phyloP scores from a whole-genome alignment of 2,329 filamentous ascomycete species.

The Akanthomyces dipterigenus region DNA sequence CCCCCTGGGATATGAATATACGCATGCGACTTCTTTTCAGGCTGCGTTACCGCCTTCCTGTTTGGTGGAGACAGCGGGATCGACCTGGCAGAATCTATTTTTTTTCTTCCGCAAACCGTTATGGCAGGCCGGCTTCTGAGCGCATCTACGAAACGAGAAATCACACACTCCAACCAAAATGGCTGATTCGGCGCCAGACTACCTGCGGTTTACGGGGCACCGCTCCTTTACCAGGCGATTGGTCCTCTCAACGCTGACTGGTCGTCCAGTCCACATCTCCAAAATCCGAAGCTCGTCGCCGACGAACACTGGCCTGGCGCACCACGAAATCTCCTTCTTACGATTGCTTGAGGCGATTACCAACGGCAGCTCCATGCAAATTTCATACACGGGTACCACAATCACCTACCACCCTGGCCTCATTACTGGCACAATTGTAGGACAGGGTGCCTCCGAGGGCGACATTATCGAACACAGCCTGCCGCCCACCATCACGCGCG shows the following conservation, averaged over 20 bases:
- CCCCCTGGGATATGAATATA: background rate
- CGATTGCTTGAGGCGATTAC: slow-evolving; percentile 91
- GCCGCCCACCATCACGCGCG: slow-evolving; percentile 68
- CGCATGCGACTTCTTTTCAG: background rate
- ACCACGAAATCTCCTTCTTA: slow-evolving; percentile 91
- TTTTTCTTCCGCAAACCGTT: slow-evolving; percentile 16
- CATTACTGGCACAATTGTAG: slow-evolving; percentile 77
- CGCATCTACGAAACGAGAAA: slow-evolving; percentile 1
- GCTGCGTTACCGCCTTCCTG: slow-evolving; percentile 25
- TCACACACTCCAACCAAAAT: slow-evolving; percentile 23
- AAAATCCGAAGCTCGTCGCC: slow-evolving; percentile 85
- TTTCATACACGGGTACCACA: slow-evolving; percentile 92
- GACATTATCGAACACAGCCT: slow-evolving; percentile 78
- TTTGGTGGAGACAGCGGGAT: slow-evolving; percentile 10
- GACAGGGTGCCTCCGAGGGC: slow-evolving; percentile 60
- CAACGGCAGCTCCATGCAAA: slow-evolving; percentile 91
- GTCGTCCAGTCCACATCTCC: slow-evolving; percentile 82
- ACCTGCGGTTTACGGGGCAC: slow-evolving; percentile 75
- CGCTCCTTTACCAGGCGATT: slow-evolving; percentile 77
- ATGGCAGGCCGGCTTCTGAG: background rate
- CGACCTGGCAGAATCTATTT: slow-evolving; percentile 31
- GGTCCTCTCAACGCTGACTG: slow-evolving; percentile 84
- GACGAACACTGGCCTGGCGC: slow-evolving; percentile 79
- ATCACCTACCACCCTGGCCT: slow-evolving; percentile 88
- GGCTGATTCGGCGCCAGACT: slow-evolving; percentile 43